phyloP scores from a whole-genome alignment of 495 filamentous ascomycete genomes.

The Penicillium parvum region DNA sequence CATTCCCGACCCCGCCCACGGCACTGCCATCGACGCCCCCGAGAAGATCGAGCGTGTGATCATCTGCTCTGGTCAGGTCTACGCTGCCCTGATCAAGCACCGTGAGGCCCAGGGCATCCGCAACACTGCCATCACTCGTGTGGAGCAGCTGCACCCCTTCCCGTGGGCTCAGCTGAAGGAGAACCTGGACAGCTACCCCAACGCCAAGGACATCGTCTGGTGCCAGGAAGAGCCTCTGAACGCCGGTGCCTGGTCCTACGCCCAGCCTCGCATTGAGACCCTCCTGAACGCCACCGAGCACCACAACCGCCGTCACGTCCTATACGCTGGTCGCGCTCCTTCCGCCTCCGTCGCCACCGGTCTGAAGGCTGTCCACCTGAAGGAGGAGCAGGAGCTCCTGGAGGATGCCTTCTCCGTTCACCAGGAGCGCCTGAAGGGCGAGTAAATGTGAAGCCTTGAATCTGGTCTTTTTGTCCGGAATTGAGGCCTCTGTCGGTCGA shows the following conservation, averaged over 20 bases:
- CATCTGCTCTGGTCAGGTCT: slow-evolving; percentile 93
- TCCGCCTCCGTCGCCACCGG: slow-evolving; percentile 91
- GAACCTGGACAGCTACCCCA: slow-evolving; percentile 93
- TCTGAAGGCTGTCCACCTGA: slow-evolving; percentile 78
- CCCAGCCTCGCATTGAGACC: slow-evolving; percentile 93
- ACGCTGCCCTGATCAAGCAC: slow-evolving; percentile 83
- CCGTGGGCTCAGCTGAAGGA: slow-evolving; percentile 94
- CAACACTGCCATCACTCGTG: slow-evolving; percentile 85
- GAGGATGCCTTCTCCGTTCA: slow-evolving; percentile 65
- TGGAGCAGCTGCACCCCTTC: slow-evolving; percentile 98
- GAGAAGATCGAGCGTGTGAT: slow-evolving; percentile 93
- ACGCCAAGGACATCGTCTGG: slow-evolving; percentile 95
- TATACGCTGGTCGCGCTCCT: slow-evolving; percentile 91
- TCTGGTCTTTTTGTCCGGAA: slow-evolving; percentile 5
- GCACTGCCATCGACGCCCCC: slow-evolving; percentile 63
- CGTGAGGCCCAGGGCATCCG: slow-evolving; percentile 78
- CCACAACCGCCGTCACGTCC: slow-evolving; percentile 89
- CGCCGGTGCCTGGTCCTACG: slow-evolving; percentile 91
- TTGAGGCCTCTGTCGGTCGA: slow-evolving; percentile 11
- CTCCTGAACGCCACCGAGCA: slow-evolving; percentile 84
- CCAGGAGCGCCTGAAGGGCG: slow-evolving; percentile 55
- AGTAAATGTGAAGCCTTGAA: slow-evolving; percentile 29
- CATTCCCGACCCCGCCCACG: slow-evolving; percentile 82
- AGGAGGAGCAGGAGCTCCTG: slow-evolving; percentile 90
- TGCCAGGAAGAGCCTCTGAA: slow-evolving; percentile 96